These are phyloP conservation scores for Fusarium sterilihyphosum DNA, from an alignment of 2,329 filamentous ascomycete genomes.

Conservation along the genomic window DNA sequence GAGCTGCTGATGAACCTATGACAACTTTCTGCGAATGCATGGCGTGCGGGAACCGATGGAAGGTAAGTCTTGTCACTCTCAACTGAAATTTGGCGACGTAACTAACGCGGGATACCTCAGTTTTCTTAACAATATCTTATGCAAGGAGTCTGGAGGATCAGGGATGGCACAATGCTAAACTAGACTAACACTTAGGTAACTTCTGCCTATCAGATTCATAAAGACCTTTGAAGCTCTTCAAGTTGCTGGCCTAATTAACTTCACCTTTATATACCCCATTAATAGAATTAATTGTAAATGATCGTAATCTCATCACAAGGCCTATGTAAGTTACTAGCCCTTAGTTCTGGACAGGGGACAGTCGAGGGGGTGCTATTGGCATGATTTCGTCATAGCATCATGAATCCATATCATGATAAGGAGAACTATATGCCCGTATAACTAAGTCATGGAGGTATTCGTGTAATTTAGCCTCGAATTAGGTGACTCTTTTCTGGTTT, in stretches of 20 bases:
- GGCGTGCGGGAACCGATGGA: constrained; percentile 76
- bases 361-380: not conserved
- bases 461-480: not conserved
- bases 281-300: not conserved
- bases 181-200: not conserved
- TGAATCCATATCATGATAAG: not conserved
- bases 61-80: constrained; percentile 59
- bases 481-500: not conserved
- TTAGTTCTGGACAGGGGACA: not conserved
- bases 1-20: constrained; percentile 94
- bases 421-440: not conserved
- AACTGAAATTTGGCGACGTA: constrained; percentile 13
- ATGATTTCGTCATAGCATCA: not conserved
- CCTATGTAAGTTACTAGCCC: not conserved
- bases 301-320: not conserved
- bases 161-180: not conserved
- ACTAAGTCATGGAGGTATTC: not conserved
- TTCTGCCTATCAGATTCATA: not conserved
- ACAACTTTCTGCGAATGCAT: constrained; percentile 80
- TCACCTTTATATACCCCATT: not conserved
- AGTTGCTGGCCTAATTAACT: not conserved
- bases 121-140: constrained; percentile 34
- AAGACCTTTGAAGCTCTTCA: not conserved
- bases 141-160: not conserved
- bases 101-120: constrained; percentile 2